phyloP scores from a whole-genome alignment of 768 basidiomycete species.

The Auricularia sp. region DNA sequence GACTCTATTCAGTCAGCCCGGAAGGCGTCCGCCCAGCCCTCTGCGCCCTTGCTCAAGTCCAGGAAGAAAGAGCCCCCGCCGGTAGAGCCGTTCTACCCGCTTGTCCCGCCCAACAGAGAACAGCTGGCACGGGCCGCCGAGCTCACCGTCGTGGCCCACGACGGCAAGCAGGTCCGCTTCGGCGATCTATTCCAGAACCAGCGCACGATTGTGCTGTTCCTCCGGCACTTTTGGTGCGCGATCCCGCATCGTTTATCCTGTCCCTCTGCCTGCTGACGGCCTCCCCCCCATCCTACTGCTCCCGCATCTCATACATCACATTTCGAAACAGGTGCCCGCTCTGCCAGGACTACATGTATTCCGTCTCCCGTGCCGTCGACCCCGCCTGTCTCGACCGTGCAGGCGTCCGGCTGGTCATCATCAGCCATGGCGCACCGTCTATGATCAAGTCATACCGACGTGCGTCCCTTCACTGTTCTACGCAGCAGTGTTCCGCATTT shows the following conservation, averaged over 20 bases:
- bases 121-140: conserved; percentile 54
- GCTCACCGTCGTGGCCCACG: conserved; percentile 54
- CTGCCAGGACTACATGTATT: conserved; percentile 82
- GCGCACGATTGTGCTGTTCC: conserved; percentile 69
- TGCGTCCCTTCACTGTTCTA: conserved; percentile 20
- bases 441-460: conserved; percentile 69
- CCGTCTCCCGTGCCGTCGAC: conserved; percentile 41
- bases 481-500: background rate
- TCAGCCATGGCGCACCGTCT: conserved; percentile 67
- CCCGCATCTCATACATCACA: background rate
- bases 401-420: conserved; percentile 54
- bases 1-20: too few species aligned
- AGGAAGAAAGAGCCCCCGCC: background rate
- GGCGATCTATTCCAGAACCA: conserved; percentile 50
- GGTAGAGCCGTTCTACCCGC: background rate
- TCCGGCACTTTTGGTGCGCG: conserved; percentile 70
- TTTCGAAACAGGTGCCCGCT: conserved; percentile 47
- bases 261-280: conserved; percentile 1
- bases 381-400: conserved; percentile 36
- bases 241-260: background rate
- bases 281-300: background rate
- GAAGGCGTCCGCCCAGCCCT: background rate
- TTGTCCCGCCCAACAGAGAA: conserved; percentile 36
- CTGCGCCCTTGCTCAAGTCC: background rate
- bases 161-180: conserved; percentile 56